Conservation (phyloP, 2,329 filamentous ascomycete genomes). For the Botrytis fabae region DNA sequence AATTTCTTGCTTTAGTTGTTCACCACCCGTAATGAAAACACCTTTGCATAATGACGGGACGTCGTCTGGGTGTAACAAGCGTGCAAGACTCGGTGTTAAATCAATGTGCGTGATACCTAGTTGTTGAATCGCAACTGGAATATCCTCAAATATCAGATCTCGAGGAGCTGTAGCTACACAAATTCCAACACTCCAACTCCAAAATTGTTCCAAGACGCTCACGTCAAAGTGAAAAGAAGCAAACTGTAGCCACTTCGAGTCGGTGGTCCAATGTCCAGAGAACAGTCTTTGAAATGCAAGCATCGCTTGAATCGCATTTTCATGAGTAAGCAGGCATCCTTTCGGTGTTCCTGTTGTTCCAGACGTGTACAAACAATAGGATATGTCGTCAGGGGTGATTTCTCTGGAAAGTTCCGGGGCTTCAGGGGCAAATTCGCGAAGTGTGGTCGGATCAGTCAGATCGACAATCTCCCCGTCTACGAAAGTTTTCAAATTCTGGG, state of each 20-base stretch:
- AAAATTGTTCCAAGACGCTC: slow-evolving; percentile 89
- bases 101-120: slow-evolving; percentile 87
- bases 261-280: slow-evolving; percentile 66
- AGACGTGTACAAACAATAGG: slow-evolving; percentile 43
- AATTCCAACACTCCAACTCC: slow-evolving; percentile 91
- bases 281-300: slow-evolving; percentile 82
- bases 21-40: slow-evolving; percentile 91
- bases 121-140: slow-evolving; percentile 68
- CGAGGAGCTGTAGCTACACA: slow-evolving; percentile 78
- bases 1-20: slow-evolving; percentile 85
- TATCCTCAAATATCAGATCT: slow-evolving; percentile 82
- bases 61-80: slow-evolving; percentile 74
- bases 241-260: slow-evolving; percentile 86
- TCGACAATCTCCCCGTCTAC: slow-evolving; percentile 30
- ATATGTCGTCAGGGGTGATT: slow-evolving; percentile 35
- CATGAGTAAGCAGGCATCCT: slow-evolving; percentile 78
- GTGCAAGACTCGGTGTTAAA: slow-evolving; percentile 82
- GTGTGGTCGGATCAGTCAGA: slow-evolving; percentile 34
- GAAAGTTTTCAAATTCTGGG: slow-evolving; percentile 42
- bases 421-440: slow-evolving; percentile 32
- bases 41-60: slow-evolving; percentile 77
- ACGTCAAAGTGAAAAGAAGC: slow-evolving; percentile 95
- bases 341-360: slow-evolving; percentile 44
- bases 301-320: slow-evolving; percentile 88
- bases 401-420: slow-evolving; percentile 29